phyloP scores from a whole-genome alignment of 163 green algal species.

The Volvox carteri region DNA sequence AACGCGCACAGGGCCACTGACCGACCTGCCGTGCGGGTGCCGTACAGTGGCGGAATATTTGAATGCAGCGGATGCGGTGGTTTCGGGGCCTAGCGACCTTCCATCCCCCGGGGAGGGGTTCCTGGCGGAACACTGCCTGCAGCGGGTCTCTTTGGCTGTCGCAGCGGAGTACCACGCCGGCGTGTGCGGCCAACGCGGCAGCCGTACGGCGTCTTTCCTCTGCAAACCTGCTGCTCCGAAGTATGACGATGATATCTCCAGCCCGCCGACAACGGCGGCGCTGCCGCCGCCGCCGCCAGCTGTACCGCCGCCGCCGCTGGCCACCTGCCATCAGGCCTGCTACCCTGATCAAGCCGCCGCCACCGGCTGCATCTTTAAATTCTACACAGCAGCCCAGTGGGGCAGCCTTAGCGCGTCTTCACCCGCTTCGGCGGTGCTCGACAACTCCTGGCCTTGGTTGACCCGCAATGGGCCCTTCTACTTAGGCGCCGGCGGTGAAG shows the following conservation, averaged over 20 bases:
- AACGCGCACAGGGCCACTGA: not conserved
- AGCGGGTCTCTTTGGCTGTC: not conserved
- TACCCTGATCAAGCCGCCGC: not conserved
- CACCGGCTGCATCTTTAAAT: not conserved
- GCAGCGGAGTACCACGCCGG: not conserved
- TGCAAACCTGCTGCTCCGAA: not conserved
- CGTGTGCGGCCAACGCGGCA: not conserved
- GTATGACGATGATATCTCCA: no score
- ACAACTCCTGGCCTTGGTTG: not conserved
- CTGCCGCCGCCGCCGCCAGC: not conserved
- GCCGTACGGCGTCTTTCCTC: conserved; percentile 1
- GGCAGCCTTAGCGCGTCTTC: not conserved
- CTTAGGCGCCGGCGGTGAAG: not conserved
- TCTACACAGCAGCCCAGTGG: not conserved
- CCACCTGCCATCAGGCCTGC: not conserved
- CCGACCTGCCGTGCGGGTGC: conserved; percentile 7
- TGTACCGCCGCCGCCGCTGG: not conserved
- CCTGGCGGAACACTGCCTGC: conserved; percentile 30
- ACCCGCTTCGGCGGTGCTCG: not conserved
- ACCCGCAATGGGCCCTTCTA: not conserved
- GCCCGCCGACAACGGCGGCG: not conserved
- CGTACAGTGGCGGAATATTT: not conserved
- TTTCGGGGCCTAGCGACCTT: not conserved
- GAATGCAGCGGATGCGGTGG: not conserved
- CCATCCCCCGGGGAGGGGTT: not conserved